These are phyloP conservation scores for Zymoseptoria pseudotritici DNA, from an alignment of 2,329 filamentous ascomycete species.

Conservation along the genomic window DNA sequence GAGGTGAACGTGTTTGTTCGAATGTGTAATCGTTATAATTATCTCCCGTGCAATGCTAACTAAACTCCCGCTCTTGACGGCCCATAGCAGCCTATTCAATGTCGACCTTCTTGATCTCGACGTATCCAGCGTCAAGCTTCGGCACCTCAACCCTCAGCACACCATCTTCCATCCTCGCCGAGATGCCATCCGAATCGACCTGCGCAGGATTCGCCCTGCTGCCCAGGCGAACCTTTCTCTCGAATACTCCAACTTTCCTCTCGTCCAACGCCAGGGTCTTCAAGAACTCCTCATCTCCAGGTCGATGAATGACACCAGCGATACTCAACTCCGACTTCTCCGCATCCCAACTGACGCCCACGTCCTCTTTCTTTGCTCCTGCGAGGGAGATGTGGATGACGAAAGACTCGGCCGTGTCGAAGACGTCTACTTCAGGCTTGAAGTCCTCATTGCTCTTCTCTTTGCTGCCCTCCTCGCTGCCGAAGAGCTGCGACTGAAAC, in stretches of 20 bases:
- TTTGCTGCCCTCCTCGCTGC: constrained; percentile 17
- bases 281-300: constrained; percentile 63
- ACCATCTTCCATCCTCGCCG: constrained; percentile 71
- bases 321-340: constrained; percentile 60
- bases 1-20: not conserved
- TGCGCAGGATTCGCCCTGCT: constrained; percentile 49
- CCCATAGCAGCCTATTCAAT: constrained; percentile 34
- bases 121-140: constrained; percentile 60
- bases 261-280: constrained; percentile 57
- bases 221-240: constrained; percentile 58
- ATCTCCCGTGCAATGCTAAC: not conserved
- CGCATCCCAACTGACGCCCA: constrained; percentile 68
- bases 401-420: constrained; percentile 58
- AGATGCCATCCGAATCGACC: constrained; percentile 61
- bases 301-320: constrained; percentile 65
- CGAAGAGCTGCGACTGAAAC: constrained; percentile 33
- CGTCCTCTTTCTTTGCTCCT: constrained; percentile 70
- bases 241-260: constrained; percentile 66
- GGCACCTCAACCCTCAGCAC: constrained; percentile 70
- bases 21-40: not conserved
- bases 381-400: constrained; percentile 67
- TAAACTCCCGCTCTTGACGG: not conserved
- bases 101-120: constrained; percentile 47
- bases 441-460: constrained; percentile 46
- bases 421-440: constrained; percentile 64